A percentile compares a stretch with the other conserved stretches of the same genome.
phyloP scores from a whole-genome alignment of 2,329 filamentous ascomycete genomes.

The Diaporthe sp. region DNA sequence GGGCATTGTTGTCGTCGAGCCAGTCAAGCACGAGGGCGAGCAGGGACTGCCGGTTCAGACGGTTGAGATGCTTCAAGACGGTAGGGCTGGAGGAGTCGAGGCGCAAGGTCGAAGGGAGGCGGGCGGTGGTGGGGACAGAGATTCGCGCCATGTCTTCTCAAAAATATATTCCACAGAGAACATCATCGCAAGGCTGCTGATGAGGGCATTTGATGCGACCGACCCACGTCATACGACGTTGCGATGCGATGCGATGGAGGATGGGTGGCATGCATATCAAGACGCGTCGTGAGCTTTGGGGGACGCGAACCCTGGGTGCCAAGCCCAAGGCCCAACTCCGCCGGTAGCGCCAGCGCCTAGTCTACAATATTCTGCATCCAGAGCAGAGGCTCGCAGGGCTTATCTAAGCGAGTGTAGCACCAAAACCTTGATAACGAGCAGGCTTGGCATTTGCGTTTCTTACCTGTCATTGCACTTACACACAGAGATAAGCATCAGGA shows the following conservation, averaged over 20 bases:
- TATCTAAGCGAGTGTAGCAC: conserved; percentile 30
- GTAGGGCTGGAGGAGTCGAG: conserved; percentile 74
- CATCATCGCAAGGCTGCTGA: background rate
- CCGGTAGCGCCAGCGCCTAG: background rate
- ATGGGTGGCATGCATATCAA: background rate
- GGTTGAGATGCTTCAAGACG: conserved; percentile 75
- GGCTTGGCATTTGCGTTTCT: conserved; percentile 23
- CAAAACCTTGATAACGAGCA: background rate
- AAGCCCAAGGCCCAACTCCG: background rate
- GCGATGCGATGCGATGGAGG: conserved; percentile 6
- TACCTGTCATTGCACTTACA: background rate
- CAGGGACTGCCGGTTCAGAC: conserved; percentile 79
- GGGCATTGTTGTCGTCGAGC: conserved; percentile 76
- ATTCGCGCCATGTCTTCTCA: conserved; percentile 62
- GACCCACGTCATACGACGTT: conserved; percentile 3
- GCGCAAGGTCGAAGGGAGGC: conserved; percentile 78
- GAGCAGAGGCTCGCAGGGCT: background rate
- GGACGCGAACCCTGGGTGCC: conserved; percentile 24
- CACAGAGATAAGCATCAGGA: background rate
- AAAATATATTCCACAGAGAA: background rate
- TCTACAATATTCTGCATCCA: background rate
- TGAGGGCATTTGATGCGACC: background rate
- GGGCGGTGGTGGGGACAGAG: conserved; percentile 78
- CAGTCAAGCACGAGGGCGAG: conserved; percentile 81
- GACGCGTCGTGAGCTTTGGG: conserved; percentile 3